Percentiles rank a stretch among this genome's conserved stretches.
phyloP scores from a whole-genome alignment of 2,329 filamentous ascomycete genomes.

The Arthrobotrys conoides region DNA sequence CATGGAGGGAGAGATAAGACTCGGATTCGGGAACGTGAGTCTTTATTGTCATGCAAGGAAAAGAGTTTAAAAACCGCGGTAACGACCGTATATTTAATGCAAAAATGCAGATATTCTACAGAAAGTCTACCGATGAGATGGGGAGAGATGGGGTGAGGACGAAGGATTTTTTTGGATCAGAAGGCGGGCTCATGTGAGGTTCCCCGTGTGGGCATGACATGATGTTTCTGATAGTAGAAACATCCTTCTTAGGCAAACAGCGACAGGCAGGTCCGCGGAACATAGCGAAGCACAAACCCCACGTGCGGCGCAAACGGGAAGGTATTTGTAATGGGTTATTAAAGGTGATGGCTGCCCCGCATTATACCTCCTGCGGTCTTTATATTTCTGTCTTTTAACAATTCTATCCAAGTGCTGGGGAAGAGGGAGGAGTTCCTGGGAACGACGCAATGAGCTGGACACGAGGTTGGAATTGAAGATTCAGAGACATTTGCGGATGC shows the following conservation, averaged over 20 bases:
- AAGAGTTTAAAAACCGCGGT: slow-evolving; percentile 21
- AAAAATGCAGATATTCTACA: slow-evolving; percentile 2
- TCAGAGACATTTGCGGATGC: slow-evolving; percentile 36
- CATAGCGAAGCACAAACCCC: slow-evolving; percentile 15
- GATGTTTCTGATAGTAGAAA: slow-evolving; percentile 24
- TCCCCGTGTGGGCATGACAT: slow-evolving; percentile 49
- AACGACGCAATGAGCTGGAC: slow-evolving; percentile 1
- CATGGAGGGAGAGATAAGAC: slow-evolving; percentile 38
- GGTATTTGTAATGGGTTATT: slow-evolving; percentile 52
- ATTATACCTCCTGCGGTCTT: slow-evolving; percentile 16
- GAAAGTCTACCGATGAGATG: slow-evolving; percentile 14
- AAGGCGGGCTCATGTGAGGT: slow-evolving; percentile 59
- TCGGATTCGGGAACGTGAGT: slow-evolving; percentile 1
- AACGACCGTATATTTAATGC: slow-evolving; percentile 53
- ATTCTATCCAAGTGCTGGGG: slow-evolving; percentile 4
- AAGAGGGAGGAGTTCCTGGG: slow-evolving; percentile 26
- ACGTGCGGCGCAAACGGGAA: slow-evolving; percentile 44
- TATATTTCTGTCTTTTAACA: background rate
- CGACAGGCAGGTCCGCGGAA: slow-evolving; percentile 32
- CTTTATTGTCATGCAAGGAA: background rate
- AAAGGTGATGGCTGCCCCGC: slow-evolving; percentile 43
- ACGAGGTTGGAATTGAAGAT: slow-evolving; percentile 38
- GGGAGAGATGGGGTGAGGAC: slow-evolving; percentile 4
- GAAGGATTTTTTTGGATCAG: slow-evolving; percentile 56
- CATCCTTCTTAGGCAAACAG: slow-evolving; percentile 12